A percentile compares a stretch with the other conserved stretches of the same genome.
Conservation (phyloP, 2,329 filamentous ascomycete species). For the Ilyonectria mors-panacis region DNA sequence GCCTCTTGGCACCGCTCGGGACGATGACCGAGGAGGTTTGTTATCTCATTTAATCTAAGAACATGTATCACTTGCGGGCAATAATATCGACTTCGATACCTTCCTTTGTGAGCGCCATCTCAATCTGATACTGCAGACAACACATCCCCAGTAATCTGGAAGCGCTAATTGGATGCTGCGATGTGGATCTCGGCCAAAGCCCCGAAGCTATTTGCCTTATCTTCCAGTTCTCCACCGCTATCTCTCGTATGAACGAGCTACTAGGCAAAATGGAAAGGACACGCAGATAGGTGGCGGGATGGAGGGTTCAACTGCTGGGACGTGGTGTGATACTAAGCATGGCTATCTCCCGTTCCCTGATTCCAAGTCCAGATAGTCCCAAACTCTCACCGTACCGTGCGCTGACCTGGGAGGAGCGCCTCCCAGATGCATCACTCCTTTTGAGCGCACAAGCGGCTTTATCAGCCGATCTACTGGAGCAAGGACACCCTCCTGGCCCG, state of each 20-base stretch:
- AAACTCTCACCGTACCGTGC: constrained; percentile 5
- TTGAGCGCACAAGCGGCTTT: constrained; percentile 2
- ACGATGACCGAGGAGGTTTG: background rate
- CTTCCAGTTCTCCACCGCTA: constrained; percentile 18
- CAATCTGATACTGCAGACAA: background rate
- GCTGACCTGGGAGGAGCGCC: constrained; percentile 16
- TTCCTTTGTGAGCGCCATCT: background rate
- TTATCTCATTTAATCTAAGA: background rate
- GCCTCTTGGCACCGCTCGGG: background rate
- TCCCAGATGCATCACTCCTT: background rate
- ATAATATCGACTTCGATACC: background rate
- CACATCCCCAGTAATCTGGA: background rate
- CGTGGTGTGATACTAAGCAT: constrained; percentile 19
- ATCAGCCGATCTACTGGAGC: constrained; percentile 17
- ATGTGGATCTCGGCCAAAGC: background rate
- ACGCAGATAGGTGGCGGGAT: constrained; percentile 16
- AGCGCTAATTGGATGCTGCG: background rate
- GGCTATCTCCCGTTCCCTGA: constrained; percentile 9
- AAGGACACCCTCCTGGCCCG: constrained; percentile 1
- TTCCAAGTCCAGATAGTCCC: constrained; percentile 5
- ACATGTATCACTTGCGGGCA: background rate
- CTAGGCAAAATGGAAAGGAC: background rate
- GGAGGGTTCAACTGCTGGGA: background rate
- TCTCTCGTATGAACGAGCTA: constrained; percentile 1
- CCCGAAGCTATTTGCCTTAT: background rate